phyloP scores from a whole-genome alignment of 257 asterid genomes.

The Solanum bulbocastanum region DNA sequence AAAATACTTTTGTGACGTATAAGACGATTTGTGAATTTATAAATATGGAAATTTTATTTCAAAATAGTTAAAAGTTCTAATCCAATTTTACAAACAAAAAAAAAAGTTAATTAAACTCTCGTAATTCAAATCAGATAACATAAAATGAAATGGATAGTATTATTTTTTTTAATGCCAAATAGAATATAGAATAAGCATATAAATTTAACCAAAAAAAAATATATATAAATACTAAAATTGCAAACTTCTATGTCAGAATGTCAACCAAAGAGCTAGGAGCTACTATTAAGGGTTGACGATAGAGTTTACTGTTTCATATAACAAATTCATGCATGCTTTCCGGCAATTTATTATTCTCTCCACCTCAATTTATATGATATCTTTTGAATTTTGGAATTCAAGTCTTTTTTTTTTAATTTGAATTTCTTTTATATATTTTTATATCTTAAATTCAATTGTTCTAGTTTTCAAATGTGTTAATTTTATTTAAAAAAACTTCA shows the following conservation, averaged over 20 bases:
- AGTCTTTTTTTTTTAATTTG: no score
- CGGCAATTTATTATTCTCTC: not conserved
- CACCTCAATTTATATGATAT: not conserved
- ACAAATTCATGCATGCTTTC: not conserved
- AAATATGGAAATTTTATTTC: not conserved
- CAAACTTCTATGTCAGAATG: not conserved
- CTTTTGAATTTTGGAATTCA: no score
- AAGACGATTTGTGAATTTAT: no score
- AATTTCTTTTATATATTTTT: no score
- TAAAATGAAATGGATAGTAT: not conserved
- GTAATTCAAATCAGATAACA: not conserved
- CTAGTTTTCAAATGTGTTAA: no score
- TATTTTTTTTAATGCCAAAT: not conserved
- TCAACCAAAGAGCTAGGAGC: not conserved
- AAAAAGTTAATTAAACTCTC: no score
- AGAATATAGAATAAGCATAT: not conserved
- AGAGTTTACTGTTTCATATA: no score
- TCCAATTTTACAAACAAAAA: not conserved
- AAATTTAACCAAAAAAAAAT: not conserved
- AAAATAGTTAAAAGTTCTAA: not conserved
- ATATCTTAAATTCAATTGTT: no score
- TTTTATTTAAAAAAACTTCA: no score
- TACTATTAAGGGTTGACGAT: not conserved
- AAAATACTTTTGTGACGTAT: no score
- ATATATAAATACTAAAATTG: not conserved